Evolutionary conservation across 2,329 filamentous ascomycete genomes (phyloP).

Genomic region (Fusarium avenaceum): DNA sequence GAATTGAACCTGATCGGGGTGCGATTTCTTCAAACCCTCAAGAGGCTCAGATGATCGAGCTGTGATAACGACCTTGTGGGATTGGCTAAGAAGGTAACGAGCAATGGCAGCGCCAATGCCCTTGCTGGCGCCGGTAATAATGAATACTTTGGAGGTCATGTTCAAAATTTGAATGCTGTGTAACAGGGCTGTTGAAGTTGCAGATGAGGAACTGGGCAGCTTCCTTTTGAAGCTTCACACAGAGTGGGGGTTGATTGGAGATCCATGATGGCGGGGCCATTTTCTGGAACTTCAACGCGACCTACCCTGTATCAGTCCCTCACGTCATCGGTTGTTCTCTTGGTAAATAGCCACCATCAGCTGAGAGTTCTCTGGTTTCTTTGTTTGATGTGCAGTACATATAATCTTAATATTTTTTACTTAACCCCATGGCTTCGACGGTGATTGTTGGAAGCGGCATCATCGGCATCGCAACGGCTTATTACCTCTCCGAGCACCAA

Average conservation of each 20-base stretch:
- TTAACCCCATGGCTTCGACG: constrained; percentile 61
- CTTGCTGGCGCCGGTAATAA: constrained; percentile 76
- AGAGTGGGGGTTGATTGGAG: constrained; percentile 31
- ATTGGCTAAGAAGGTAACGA: constrained; percentile 63
- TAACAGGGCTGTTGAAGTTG: constrained; percentile 5
- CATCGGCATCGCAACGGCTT: constrained; percentile 78
- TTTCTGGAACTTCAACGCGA: constrained; percentile 19
- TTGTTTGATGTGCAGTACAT: not conserved
- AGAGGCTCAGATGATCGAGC: constrained; percentile 67
- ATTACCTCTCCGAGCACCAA: constrained; percentile 72
- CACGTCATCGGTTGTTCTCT: constrained; percentile 40
- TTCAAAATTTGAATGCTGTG: constrained; percentile 25
- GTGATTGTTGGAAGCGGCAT: constrained; percentile 79
- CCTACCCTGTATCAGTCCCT: constrained; percentile 39
- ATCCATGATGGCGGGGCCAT: constrained; percentile 32
- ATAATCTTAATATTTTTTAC: constrained; percentile 2
- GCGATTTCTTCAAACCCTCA: constrained; percentile 63
- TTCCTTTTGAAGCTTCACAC: constrained; percentile 15
- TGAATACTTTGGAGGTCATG: constrained; percentile 74
- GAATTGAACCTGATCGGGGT: constrained; percentile 65
- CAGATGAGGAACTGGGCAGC: constrained; percentile 12
- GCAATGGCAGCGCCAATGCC: constrained; percentile 72
- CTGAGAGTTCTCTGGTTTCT: not conserved
- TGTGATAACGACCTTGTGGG: constrained; percentile 71
- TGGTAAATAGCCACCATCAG: constrained; percentile 23